Evolutionary conservation across 305 asterid genomes (phyloP).

Genomic region (Fraxinus baroniana): DNA sequence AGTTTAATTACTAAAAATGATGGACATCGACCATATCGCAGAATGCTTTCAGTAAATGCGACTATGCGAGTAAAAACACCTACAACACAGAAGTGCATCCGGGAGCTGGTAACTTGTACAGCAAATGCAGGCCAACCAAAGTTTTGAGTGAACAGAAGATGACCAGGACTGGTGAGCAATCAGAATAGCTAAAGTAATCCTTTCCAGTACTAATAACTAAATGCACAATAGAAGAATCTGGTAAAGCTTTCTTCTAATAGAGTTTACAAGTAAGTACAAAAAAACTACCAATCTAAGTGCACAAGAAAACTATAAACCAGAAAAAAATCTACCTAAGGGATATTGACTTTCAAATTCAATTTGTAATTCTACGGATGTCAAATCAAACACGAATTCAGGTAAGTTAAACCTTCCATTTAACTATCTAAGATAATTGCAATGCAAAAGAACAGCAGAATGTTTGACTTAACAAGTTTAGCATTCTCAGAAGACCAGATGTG

Average conservation of each 20-base stretch:
- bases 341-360: constrained; percentile 7
- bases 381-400: too few species aligned
- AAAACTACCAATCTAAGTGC: not conserved
- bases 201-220: not conserved
- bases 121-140: not conserved
- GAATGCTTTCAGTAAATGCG: constrained; percentile 46
- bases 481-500: too few species aligned
- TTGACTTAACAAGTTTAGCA: too few species aligned
- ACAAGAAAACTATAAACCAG: not conserved
- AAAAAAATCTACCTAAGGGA: not conserved
- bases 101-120: constrained; percentile 24
- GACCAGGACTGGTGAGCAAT: not conserved
- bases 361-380: not conserved
- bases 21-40: constrained; percentile 41
- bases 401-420: too few species aligned
- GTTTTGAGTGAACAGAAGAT: not conserved
- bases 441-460: too few species aligned
- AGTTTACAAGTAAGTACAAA: constrained; percentile 3
- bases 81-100: too few species aligned
- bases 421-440: too few species aligned
- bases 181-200: not conserved
- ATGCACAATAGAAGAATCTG: constrained; percentile 1
- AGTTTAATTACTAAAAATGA: constrained; percentile 53
- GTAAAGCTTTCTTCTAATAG: not conserved
- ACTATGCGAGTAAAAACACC: constrained; percentile 31